Evolutionary conservation across 148 eudicot species (phyloP).

Genomic region (Simmondsia chinensis): DNA sequence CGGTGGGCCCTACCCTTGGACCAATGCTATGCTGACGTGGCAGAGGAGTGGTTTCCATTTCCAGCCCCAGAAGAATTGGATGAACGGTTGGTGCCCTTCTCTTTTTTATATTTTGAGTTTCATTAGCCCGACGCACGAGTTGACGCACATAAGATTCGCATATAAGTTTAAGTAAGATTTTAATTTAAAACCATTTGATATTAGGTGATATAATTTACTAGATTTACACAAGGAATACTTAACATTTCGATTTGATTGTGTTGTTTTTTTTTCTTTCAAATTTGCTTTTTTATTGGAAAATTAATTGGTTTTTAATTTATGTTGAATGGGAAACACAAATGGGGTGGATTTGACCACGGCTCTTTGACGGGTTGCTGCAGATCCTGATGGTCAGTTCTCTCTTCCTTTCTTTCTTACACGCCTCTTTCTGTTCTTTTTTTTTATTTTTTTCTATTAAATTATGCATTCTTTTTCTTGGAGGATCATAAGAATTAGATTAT

Average conservation of each 20-base stretch:
- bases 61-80: conserved; percentile 84
- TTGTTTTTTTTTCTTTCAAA: neutral
- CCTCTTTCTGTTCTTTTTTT: neutral
- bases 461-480: neutral
- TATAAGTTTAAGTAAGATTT: too few species aligned
- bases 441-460: neutral
- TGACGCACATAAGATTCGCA: too few species aligned
- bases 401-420: neutral
- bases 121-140: neutral
- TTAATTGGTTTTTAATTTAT: neutral
- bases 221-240: too few species aligned
- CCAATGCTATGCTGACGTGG: conserved; percentile 71
- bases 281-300: neutral
- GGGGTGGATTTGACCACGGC: conserved; percentile 4
- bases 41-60: conserved; percentile 78
- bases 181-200: too few species aligned
- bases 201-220: too few species aligned
- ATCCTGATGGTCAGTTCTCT: conserved; percentile 59
- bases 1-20: conserved; percentile 39
- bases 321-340: neutral
- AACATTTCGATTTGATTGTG: too few species aligned
- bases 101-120: neutral
- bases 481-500: neutral
- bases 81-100: conserved; percentile 51
- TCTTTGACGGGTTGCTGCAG: conserved; percentile 20